Conservation (phyloP, 768 basidiomycete species). For the Cystobasidium onofrii region DNA sequence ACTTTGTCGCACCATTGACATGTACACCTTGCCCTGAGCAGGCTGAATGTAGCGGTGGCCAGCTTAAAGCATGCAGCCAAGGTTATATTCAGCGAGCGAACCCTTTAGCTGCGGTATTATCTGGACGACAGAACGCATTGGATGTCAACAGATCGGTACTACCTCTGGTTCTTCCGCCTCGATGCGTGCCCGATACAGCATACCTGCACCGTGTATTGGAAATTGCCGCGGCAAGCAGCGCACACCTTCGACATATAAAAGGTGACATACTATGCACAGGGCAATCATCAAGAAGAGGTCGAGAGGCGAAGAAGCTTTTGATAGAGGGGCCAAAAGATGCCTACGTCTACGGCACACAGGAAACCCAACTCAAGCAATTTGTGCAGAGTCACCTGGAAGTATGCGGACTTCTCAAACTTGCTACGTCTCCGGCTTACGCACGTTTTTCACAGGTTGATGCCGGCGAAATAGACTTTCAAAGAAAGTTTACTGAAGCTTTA, state of each 20-base stretch:
- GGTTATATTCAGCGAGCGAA: constrained; percentile 44
- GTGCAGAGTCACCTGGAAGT: background rate
- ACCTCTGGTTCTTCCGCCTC: constrained; percentile 43
- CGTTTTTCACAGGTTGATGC: background rate
- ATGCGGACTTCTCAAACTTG: background rate
- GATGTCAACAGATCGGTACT: constrained; percentile 37
- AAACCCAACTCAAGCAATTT: constrained; percentile 25
- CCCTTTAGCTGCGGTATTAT: constrained; percentile 33
- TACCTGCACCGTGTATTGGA: constrained; percentile 45
- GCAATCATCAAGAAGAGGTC: constrained; percentile 35
- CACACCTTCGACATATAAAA: constrained; percentile 41
- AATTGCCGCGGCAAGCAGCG: constrained; percentile 43
- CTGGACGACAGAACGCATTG: background rate
- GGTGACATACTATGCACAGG: constrained; percentile 45
- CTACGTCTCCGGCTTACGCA: background rate
- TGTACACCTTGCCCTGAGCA: constrained; percentile 48
- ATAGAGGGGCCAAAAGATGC: constrained; percentile 29
- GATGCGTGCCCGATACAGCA: constrained; percentile 47
- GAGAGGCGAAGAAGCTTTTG: constrained; percentile 29
- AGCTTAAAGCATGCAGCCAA: constrained; percentile 44
- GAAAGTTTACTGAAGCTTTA: constrained; percentile 46
- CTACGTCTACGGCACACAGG: constrained; percentile 18
- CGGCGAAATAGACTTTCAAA: constrained; percentile 41
- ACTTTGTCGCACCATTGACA: constrained; percentile 25
- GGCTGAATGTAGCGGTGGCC: constrained; percentile 44